Base-by-base conservation (phyloP, 2,329 filamentous ascomycete species). In the Talaromyces amestolkiae region DNA sequence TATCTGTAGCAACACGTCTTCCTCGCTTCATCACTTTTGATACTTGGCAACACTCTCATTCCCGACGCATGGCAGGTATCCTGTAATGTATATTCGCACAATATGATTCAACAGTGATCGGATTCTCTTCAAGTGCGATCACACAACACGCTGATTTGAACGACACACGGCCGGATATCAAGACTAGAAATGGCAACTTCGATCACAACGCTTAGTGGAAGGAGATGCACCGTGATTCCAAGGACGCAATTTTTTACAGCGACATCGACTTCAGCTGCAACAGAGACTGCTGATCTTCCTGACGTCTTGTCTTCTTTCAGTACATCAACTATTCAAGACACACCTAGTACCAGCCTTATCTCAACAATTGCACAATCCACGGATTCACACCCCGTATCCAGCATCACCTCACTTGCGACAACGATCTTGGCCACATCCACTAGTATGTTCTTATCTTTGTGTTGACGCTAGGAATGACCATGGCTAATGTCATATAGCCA, bases 181-280 rank as follows among this genome's bases (percentile, higher is more conserved):
- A 62, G 39, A 54, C 19, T 15, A 58, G 54, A 47, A 54, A 66
- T 66, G 64, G 60, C 60, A 63, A 43, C 45, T 63, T 63, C 61
- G 51, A 66, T 67, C 49, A 68, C 66, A 31, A 69, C 59, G 27
- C 37, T 64, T 58, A 70, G 70, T 45, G 70, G 71, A 43, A 67
- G 69, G 53, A 67, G 69, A 69, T 74, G 71, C 63, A 72, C 70
- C 45, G 72, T 71, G 63, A 61, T 72, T 39, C 67, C 65, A 54
- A 69, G 69, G 37, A 67, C 62, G 24, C 22, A 62, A 45, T 60
- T 68, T 35, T 69, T 71, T n/a, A 65, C 63, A 13, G 63, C 66
- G 51, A 45, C 13, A 53, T 63, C 65, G 35, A 43, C 63, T 17
- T 43, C 64, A 17, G 59, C 45, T 64, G 63, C 66, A n/a, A 60